Evolutionary conservation across 2,329 filamentous ascomycete species (phyloP).

Genomic region (Fusarium aywerte): DNA sequence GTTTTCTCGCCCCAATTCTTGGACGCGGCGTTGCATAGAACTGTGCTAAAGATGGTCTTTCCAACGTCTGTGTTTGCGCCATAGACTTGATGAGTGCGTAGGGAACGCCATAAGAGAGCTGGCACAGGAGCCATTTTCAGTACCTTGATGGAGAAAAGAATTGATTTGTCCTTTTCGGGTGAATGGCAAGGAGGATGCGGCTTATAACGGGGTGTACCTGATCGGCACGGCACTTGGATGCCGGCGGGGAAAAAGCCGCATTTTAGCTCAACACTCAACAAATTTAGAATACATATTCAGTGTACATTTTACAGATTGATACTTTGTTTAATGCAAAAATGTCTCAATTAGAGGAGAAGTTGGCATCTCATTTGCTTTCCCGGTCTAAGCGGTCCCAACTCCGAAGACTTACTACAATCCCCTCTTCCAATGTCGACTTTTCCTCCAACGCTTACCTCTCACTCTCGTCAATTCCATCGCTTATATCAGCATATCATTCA

Average conservation of each 20-base stretch:
- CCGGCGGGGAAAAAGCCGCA: slow-evolving; percentile 1
- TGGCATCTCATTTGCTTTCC: slow-evolving; percentile 44
- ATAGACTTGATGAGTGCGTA: slow-evolving; percentile 79
- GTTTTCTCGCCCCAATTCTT: slow-evolving; percentile 58
- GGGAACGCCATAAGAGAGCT: slow-evolving; percentile 72
- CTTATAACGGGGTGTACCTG: slow-evolving; percentile 23
- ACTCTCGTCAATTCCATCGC: slow-evolving; percentile 63
- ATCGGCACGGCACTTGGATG: background rate
- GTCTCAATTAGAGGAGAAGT: slow-evolving; percentile 45
- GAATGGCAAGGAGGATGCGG: background rate
- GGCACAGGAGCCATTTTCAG: slow-evolving; percentile 61
- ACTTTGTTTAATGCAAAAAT: background rate
- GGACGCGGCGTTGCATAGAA: slow-evolving; percentile 72
- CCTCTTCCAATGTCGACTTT: slow-evolving; percentile 77
- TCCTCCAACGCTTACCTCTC: slow-evolving; percentile 85
- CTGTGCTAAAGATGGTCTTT: slow-evolving; percentile 82
- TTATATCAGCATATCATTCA: slow-evolving; percentile 73
- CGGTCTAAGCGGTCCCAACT: slow-evolving; percentile 52
- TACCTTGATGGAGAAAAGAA: background rate
- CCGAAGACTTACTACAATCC: slow-evolving; percentile 65
- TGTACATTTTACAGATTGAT: background rate
- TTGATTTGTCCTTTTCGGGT: background rate
- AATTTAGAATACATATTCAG: background rate
- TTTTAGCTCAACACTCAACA: slow-evolving; percentile 3
- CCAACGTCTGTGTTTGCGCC: slow-evolving; percentile 87